Evolutionary conservation across 371 early-diverging fungal species (phyloP).

Genomic region (Mucor saturninus): DNA sequence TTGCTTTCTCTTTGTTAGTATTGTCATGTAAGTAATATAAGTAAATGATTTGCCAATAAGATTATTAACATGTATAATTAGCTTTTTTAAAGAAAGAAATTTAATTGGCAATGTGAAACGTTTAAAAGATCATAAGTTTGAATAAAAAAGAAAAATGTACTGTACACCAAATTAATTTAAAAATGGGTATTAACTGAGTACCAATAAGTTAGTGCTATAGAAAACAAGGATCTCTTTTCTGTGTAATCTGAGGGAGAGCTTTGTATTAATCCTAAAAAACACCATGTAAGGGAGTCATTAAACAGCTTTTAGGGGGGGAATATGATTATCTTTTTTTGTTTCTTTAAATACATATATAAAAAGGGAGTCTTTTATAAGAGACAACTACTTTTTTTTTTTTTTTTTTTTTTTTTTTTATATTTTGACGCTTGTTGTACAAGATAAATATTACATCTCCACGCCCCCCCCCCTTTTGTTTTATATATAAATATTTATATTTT

Average conservation of each 20-base stretch:
- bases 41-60: background rate
- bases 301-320: background rate
- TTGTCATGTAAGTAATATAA: constrained; percentile 45
- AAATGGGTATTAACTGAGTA: constrained; percentile 1
- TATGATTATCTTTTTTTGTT: background rate
- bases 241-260: background rate
- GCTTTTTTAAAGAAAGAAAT: constrained; percentile 35
- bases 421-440: constrained; percentile 8
- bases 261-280: background rate
- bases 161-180: background rate
- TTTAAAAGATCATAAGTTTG: constrained; percentile 19
- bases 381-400: constrained; percentile 7
- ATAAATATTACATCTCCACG: constrained; percentile 1
- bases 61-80: constrained; percentile 12
- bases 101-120: constrained; percentile 32
- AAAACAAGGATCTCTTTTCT: constrained; percentile 2
- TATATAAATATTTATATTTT: constrained; percentile 6
- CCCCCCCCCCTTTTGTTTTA: background rate
- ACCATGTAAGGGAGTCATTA: background rate
- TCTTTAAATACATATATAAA: background rate
- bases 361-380: no score
- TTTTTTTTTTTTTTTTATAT: background rate
- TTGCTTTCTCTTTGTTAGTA: constrained; percentile 39
- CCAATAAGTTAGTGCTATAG: background rate
- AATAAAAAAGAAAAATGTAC: background rate